Evolutionary conservation across 352 stramenopile species (phyloP), one percentile per base, ranked within the genome.

Genomic region (Pythium aristosporum): DNA sequence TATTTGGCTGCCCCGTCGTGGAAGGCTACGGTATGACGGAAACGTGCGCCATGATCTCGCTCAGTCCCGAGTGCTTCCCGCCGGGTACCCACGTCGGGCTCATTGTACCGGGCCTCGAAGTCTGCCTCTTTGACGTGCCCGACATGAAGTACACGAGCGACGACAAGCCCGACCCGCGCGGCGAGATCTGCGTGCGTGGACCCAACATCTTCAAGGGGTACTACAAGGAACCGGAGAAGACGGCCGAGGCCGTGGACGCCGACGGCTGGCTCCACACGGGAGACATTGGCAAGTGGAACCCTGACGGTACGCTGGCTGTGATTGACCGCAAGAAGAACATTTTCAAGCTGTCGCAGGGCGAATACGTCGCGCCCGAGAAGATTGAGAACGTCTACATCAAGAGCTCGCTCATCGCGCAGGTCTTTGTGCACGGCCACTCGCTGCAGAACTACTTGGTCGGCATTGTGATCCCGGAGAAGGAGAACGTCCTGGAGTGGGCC

Each of bases 261-360:
- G 91, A 94, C n/a, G 96, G 96, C 16, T 99, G 91, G 88, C 97
- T 99, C 61, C 91, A 98, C 73, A 99, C 96, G 3, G 97, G 97
- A 21, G 97, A 99, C 76, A 97, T 99, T 51, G 97, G 92, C 47
- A 76, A 81, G 20, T 97, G 98, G 76, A 98, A 98, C 68, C 69
- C 81, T 1, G 80, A 98, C 71, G 91, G 92, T 48, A 96, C 82
- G 55, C 72, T 98, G 37, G 74, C 84, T 50, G 97, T 98, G 60
- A 82, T 96, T 23, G 88, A 96, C 67, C 83, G 88, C 61, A 96
- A 94, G 79, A 96, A 98, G 77, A 96, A 96, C 82, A 93, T 98
- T 59, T 97, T 97, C 79, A 97, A 97, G 76, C 84, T 97, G 28
- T 78, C 84, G 13, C 87, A 97, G 68, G 96, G 95, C 53, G 96